Percentiles rank a stretch among this genome's conserved stretches.
These are phyloP conservation scores for Beta macrorhiza DNA, from an alignment of 179 eudicot genomes.

Conservation along the genomic window DNA sequence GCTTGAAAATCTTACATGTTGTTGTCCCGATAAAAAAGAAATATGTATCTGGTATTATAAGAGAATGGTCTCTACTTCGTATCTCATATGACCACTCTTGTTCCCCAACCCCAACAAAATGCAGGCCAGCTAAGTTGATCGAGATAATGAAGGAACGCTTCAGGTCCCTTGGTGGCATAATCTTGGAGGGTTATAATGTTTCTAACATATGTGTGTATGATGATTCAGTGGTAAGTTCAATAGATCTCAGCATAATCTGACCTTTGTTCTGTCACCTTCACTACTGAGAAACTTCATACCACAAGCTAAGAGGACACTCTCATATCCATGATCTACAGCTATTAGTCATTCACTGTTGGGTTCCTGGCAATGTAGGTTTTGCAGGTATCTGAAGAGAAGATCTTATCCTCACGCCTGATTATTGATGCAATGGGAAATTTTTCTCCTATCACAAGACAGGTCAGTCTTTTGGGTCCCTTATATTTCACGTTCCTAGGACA, in stretches of 20 bases:
- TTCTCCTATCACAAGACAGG: constrained; percentile 96
- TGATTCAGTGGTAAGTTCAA: constrained; percentile 72
- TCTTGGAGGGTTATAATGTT: constrained; percentile 73
- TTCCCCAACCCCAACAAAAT: constrained; percentile 14
- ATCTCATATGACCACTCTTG: not conserved
- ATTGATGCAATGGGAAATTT: constrained; percentile 98
- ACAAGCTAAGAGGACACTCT: not conserved
- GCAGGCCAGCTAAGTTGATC: constrained; percentile 77
- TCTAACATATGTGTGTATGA: constrained; percentile 63
- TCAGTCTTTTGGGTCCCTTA: constrained; percentile 26
- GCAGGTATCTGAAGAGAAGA: constrained; percentile 66
- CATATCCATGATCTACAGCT: not conserved
- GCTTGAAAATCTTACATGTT: not conserved
- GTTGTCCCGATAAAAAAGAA: not conserved
- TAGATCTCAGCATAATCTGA: constrained; percentile 14
- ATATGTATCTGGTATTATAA: not conserved
- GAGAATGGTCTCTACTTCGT: not conserved
- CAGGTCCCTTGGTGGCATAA: constrained; percentile 67
- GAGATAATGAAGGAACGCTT: constrained; percentile 76
- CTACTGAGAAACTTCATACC: constrained; percentile 3
- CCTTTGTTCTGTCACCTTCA: constrained; percentile 6
- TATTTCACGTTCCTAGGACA: not conserved
- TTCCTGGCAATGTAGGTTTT: constrained; percentile 50
- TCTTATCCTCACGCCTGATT: constrained; percentile 62
- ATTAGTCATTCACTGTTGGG: not conserved